These are phyloP conservation scores for Xylaria cubensis DNA, from an alignment of 495 filamentous ascomycete species.

Conservation along the genomic window DNA sequence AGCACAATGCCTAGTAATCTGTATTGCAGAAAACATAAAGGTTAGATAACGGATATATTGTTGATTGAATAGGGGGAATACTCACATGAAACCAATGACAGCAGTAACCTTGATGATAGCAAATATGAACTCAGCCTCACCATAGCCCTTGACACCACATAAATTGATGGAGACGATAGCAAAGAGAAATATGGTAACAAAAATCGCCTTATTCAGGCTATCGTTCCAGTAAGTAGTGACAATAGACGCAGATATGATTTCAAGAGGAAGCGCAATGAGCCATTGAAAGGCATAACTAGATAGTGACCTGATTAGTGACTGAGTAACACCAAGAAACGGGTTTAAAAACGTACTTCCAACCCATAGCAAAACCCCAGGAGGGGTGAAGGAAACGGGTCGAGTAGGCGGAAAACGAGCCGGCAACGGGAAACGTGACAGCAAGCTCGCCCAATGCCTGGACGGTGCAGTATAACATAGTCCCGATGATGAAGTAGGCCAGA, in stretches of 20 bases:
- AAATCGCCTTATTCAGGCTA: slow-evolving; percentile 71
- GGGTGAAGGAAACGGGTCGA: slow-evolving; percentile 93
- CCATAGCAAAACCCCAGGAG: slow-evolving; percentile 98
- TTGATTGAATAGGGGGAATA: slow-evolving; percentile 11
- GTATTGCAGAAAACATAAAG: neutral
- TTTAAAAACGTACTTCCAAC: slow-evolving; percentile 75
- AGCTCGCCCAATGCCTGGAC: slow-evolving; percentile 92
- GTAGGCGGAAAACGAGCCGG: slow-evolving; percentile 91
- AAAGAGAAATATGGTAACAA: slow-evolving; percentile 82
- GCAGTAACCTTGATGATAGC: slow-evolving; percentile 85
- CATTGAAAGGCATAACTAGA: slow-evolving; percentile 88
- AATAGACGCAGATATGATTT: slow-evolving; percentile 89
- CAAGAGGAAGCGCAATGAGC: slow-evolving; percentile 85
- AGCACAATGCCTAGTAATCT: slow-evolving; percentile 81
- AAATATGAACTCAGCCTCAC: slow-evolving; percentile 91
- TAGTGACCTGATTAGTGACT: slow-evolving; percentile 8
- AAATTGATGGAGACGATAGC: slow-evolving; percentile 81
- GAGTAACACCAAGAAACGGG: neutral
- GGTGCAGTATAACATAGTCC: slow-evolving; percentile 89
- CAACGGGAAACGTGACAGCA: slow-evolving; percentile 88
- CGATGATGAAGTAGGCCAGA: slow-evolving; percentile 82
- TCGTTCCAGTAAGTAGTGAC: slow-evolving; percentile 87
- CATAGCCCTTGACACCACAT: slow-evolving; percentile 86
- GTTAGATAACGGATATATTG: slow-evolving; percentile 5
- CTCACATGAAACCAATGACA: slow-evolving; percentile 87